These are phyloP conservation scores for Leccinum subfulvum DNA, from an alignment of 1,284 basidiomycete species.

Conservation along the genomic window DNA sequence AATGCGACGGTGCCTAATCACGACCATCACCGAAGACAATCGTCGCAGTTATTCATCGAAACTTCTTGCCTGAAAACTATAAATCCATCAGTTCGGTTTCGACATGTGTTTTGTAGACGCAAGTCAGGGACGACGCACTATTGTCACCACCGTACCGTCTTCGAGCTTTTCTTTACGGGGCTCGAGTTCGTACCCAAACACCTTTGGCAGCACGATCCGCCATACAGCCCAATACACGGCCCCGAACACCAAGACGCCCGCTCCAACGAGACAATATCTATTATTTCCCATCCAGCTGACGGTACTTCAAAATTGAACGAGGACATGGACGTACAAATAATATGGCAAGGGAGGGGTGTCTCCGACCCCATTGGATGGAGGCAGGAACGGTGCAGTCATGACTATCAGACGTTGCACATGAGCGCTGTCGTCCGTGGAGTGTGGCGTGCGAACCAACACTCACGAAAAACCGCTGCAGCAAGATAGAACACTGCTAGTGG, in stretches of 20 bases:
- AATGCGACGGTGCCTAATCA: not conserved
- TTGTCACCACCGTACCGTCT: slow-evolving; percentile 57
- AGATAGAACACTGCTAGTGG: slow-evolving; percentile 58
- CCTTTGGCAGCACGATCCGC: slow-evolving; percentile 47
- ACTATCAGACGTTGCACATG: slow-evolving; percentile 33
- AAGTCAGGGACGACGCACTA: slow-evolving; percentile 42
- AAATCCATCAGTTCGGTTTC: not conserved
- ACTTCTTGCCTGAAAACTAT: slow-evolving; percentile 23
- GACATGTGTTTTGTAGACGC: not conserved
- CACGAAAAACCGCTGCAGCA: slow-evolving; percentile 50
- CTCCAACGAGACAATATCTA: slow-evolving; percentile 58
- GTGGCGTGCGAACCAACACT: slow-evolving; percentile 9
- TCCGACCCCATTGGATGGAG: slow-evolving; percentile 51
- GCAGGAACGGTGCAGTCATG: slow-evolving; percentile 55
- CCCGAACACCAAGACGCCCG: slow-evolving; percentile 46
- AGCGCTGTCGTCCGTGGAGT: not conserved
- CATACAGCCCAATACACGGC: slow-evolving; percentile 56
- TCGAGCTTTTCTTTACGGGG: slow-evolving; percentile 46
- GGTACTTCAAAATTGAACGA: not conserved
- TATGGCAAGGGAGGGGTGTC: slow-evolving; percentile 62
- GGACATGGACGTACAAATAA: slow-evolving; percentile 43
- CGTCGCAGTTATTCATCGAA: not conserved
- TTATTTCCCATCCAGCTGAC: not conserved
- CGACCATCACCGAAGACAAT: not conserved
- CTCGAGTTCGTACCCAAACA: slow-evolving; percentile 49